Percentiles rank a stretch among this genome's conserved stretches.
phyloP scores from a whole-genome alignment of 2,329 filamentous ascomycete genomes.

The Bipolaris victoriae region DNA sequence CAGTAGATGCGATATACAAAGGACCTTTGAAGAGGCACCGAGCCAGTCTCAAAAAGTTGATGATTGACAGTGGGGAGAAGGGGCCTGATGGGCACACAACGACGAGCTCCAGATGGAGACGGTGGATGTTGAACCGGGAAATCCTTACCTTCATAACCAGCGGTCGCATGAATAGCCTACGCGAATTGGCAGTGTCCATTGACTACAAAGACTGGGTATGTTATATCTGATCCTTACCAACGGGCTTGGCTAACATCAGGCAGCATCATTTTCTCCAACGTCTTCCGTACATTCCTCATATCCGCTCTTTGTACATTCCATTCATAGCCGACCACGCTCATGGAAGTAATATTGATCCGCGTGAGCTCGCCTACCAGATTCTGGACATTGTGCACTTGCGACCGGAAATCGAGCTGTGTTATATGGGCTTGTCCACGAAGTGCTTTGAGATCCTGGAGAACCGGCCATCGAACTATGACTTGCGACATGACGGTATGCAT shows the following conservation, averaged over 20 bases:
- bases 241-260: conserved; percentile 15
- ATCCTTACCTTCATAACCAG: conserved; percentile 76
- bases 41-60: conserved; percentile 71
- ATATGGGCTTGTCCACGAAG: conserved; percentile 76
- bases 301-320: conserved; percentile 74
- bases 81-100: conserved; percentile 51
- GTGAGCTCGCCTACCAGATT: conserved; percentile 76
- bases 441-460: conserved; percentile 83
- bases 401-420: conserved; percentile 77
- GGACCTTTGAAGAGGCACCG: conserved; percentile 74
- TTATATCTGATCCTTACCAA: background rate
- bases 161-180: conserved; percentile 73
- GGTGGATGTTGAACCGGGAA: conserved; percentile 74
- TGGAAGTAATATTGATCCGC: conserved; percentile 62
- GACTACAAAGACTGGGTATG: conserved; percentile 81
- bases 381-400: conserved; percentile 78
- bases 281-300: conserved; percentile 71
- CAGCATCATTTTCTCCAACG: conserved; percentile 80
- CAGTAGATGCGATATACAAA: conserved; percentile 73
- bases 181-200: conserved; percentile 74
- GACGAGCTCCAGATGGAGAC: conserved; percentile 60
- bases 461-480: conserved; percentile 54
- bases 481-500: conserved; percentile 40
- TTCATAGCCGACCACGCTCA: conserved; percentile 69
- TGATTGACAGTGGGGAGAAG: conserved; percentile 73